phyloP scores from a whole-genome alignment of 169 alveolate genomes.

The Condylostoma magnum region DNA sequence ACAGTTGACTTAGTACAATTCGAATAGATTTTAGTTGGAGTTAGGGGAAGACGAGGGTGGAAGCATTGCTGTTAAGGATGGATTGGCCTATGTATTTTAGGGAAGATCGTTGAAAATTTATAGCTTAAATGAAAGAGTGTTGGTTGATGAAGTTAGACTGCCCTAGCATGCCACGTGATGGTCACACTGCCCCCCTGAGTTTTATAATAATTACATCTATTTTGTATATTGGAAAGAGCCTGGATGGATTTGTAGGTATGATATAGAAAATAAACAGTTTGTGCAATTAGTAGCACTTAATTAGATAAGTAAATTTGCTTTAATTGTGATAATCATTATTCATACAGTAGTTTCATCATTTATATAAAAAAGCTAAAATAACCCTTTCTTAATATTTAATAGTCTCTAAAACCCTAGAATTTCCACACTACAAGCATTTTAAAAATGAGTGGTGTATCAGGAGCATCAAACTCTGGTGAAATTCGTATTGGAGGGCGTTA shows the following conservation, averaged over 20 bases:
- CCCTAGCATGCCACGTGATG: too few relatives aligned
- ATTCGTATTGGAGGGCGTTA: slow-evolving; percentile 46
- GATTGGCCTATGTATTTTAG: neutral
- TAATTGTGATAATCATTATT: too few relatives aligned
- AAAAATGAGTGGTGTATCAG: too few relatives aligned
- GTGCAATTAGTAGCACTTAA: too few relatives aligned
- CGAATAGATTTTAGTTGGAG: neutral
- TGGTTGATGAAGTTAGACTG: neutral
- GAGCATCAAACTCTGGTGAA: neutral
- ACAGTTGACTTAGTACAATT: neutral
- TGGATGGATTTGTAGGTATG: slow-evolving; percentile 9
- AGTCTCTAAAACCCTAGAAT: too few relatives aligned
- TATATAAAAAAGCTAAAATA: too few relatives aligned
- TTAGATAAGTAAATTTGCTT: too few relatives aligned
- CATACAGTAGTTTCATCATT: too few relatives aligned
- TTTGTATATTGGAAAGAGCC: slow-evolving; percentile 14
- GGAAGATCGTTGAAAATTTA: neutral
- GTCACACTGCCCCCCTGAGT: slow-evolving; percentile 2
- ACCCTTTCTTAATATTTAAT: too few relatives aligned
- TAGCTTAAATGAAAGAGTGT: neutral
- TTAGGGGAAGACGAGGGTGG: slow-evolving; percentile 1
- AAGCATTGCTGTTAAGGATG: neutral
- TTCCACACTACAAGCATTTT: too few relatives aligned
- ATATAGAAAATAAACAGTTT: neutral
- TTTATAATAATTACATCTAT: neutral